A percentile compares a stretch with the other conserved stretches of the same genome.
Conservation (phyloP, 1,284 basidiomycete genomes). For the Sutorius eximius region DNA sequence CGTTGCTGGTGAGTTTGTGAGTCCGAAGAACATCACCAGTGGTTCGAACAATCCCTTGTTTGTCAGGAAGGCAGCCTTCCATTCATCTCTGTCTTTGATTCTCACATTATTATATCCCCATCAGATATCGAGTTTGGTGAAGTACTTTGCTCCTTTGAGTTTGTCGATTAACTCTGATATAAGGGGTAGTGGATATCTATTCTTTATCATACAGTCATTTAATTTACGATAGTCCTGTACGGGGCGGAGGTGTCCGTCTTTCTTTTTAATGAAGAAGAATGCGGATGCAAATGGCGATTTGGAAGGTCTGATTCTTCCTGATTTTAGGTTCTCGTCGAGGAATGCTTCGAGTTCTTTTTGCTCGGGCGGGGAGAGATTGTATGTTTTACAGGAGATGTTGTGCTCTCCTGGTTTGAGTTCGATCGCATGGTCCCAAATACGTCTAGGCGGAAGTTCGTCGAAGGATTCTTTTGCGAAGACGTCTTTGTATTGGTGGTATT, state of each 20-base stretch:
- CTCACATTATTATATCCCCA: constrained; percentile 4
- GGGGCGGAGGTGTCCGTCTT: background rate
- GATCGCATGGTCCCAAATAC: background rate
- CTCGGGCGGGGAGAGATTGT: background rate
- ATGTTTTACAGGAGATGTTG: background rate
- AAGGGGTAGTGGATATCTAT: background rate
- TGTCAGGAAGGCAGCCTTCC: background rate
- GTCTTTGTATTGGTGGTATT: too few species aligned
- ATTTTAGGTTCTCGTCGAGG: background rate
- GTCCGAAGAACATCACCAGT: background rate
- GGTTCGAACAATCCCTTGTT: background rate
- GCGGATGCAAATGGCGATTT: background rate
- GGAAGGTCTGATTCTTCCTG: background rate
- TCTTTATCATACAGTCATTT: background rate
- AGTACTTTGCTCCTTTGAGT: background rate
- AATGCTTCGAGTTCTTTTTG: background rate
- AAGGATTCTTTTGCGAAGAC: background rate
- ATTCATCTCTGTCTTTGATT: background rate
- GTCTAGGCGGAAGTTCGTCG: background rate
- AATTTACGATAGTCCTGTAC: background rate
- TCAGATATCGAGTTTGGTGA: background rate
- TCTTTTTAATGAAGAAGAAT: background rate
- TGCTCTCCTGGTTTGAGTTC: background rate
- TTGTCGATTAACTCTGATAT: background rate
- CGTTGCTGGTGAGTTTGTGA: background rate